A percentile compares a stretch with the other conserved stretches of the same genome.
These are phyloP conservation scores for Leccinum angustisporum DNA, from an alignment of 1,284 basidiomycete species.

Conservation along the genomic window DNA sequence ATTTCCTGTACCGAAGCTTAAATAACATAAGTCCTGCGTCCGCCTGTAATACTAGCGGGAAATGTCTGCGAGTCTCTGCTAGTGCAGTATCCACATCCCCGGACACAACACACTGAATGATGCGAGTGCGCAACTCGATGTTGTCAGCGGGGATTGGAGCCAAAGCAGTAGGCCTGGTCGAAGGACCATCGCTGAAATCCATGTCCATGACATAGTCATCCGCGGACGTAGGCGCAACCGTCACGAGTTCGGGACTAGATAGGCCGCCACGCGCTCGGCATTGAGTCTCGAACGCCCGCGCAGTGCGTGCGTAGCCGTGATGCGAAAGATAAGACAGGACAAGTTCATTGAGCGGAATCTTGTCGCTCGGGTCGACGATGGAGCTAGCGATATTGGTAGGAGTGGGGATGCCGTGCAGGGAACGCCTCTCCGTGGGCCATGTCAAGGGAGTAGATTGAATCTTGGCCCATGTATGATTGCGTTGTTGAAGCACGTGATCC, in stretches of 20 bases:
- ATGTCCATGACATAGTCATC: slow-evolving; percentile 51
- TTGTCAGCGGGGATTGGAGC: slow-evolving; percentile 39
- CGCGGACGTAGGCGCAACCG: slow-evolving; percentile 20
- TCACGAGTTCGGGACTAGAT: slow-evolving; percentile 5
- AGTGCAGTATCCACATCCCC: slow-evolving; percentile 79
- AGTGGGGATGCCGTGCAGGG: slow-evolving; percentile 11
- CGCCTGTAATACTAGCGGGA: slow-evolving; percentile 62
- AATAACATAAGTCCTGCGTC: slow-evolving; percentile 69
- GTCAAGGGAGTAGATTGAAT: slow-evolving; percentile 57
- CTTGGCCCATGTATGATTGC: slow-evolving; percentile 59
- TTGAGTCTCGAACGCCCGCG: slow-evolving; percentile 63
- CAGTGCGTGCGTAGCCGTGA: slow-evolving; percentile 73
- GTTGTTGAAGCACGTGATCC: slow-evolving; percentile 68
- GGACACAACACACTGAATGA: slow-evolving; percentile 62
- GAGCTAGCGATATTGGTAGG: slow-evolving; percentile 3
- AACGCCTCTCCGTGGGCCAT: slow-evolving; percentile 24
- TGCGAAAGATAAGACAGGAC: slow-evolving; percentile 79
- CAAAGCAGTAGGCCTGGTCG: slow-evolving; percentile 8
- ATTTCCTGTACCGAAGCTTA: slow-evolving; percentile 77
- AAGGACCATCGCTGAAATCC: slow-evolving; percentile 28
- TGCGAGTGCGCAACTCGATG: slow-evolving; percentile 63
- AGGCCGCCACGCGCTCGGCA: slow-evolving; percentile 27
- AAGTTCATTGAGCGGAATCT: slow-evolving; percentile 59
- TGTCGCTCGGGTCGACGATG: slow-evolving; percentile 25
- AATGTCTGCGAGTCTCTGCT: slow-evolving; percentile 49